These are phyloP conservation scores for Medicago arabica DNA, from an alignment of 306 rosid species.

Conservation along the genomic window DNA sequence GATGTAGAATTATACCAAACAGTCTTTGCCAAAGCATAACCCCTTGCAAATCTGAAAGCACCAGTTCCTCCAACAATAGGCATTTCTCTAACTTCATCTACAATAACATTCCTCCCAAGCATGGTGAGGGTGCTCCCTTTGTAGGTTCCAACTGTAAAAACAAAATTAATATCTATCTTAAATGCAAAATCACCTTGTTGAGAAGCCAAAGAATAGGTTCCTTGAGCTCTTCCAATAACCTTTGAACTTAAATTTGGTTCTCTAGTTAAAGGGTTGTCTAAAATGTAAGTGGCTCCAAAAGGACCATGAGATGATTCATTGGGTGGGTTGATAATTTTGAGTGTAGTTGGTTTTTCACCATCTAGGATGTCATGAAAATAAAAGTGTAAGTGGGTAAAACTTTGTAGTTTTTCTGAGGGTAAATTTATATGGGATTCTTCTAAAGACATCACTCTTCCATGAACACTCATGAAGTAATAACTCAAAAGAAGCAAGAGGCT, in stretches of 20 bases:
- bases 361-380: constrained; percentile 54
- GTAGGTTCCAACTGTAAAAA: constrained; percentile 41
- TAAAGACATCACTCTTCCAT: constrained; percentile 17
- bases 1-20: constrained; percentile 8
- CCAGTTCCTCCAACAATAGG: constrained; percentile 54
- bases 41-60: constrained; percentile 46
- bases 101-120: constrained; percentile 46
- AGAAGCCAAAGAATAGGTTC: constrained; percentile 52
- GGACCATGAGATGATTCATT: background rate
- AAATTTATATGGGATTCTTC: constrained; percentile 5
- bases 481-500: constrained; percentile 2
- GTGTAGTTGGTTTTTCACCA: constrained; percentile 24
- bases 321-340: constrained; percentile 36
- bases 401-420: constrained; percentile 29
- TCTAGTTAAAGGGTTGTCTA: constrained; percentile 45
- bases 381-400: constrained; percentile 46
- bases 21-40: constrained; percentile 49
- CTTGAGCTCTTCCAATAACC: constrained; percentile 52
- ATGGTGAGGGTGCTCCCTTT: constrained; percentile 49
- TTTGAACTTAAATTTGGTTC: constrained; percentile 41
- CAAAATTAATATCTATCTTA: constrained; percentile 47
- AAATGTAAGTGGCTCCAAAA: constrained; percentile 41
- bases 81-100: constrained; percentile 43
- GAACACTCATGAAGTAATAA: background rate
- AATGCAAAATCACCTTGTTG: constrained; percentile 45